Conservation (phyloP, 306 rosid species). For the Lupinus albus region DNA sequence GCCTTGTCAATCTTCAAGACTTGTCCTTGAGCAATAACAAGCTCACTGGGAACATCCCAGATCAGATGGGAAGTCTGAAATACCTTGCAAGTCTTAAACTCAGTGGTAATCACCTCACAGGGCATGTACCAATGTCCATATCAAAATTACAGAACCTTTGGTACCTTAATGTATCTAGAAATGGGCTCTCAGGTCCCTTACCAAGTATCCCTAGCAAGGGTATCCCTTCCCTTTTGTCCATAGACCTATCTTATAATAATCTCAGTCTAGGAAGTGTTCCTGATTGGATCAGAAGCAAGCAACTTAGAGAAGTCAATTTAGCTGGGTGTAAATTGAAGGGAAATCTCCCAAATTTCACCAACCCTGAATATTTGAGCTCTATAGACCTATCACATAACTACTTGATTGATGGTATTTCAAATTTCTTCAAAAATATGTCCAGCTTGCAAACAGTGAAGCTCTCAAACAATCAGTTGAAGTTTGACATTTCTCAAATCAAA, state of each 20-base stretch:
- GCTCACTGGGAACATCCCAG: conserved; percentile 78
- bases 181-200: conserved; percentile 68
- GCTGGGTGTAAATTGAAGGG: conserved; percentile 87
- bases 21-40: conserved; percentile 72
- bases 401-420: conserved; percentile 58
- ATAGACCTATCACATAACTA: conserved; percentile 82
- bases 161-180: conserved; percentile 82
- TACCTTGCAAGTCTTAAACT: conserved; percentile 71
- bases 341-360: conserved; percentile 64
- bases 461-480: conserved; percentile 78
- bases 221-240: conserved; percentile 77
- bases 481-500: conserved; percentile 60
- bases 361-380: conserved; percentile 67
- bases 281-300: conserved; percentile 76
- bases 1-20: conserved; percentile 67
- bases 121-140: conserved; percentile 71
- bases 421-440: conserved; percentile 70
- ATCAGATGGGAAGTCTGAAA: conserved; percentile 64
- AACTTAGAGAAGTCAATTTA: conserved; percentile 67
- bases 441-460: conserved; percentile 71
- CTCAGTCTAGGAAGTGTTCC: conserved; percentile 78
- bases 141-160: conserved; percentile 78
- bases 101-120: conserved; percentile 67
- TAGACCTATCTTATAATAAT: conserved; percentile 87
- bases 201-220: conserved; percentile 60